A percentile compares a stretch with the other conserved stretches of the same genome.
Conservation (phyloP, 805 yeast species). For the Deakozyma indianensis region DNA sequence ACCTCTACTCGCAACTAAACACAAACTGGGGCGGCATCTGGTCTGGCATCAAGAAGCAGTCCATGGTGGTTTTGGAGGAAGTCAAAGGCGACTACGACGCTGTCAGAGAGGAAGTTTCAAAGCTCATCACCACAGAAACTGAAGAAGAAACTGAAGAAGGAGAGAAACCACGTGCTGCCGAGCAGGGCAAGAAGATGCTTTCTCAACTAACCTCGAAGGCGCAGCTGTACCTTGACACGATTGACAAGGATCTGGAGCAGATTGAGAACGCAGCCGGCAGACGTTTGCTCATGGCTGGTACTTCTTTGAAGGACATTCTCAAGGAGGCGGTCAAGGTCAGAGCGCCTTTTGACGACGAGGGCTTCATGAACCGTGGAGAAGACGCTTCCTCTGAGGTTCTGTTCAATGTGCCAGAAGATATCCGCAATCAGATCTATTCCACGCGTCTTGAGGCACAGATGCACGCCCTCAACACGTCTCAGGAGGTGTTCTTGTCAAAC, state of each 20-base stretch:
- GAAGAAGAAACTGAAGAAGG: neutral
- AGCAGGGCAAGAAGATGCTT: conserved; percentile 17
- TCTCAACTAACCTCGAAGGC: conserved; percentile 28
- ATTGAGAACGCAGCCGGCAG: conserved; percentile 57
- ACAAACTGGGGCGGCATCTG: conserved; percentile 1
- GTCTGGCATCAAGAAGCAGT: conserved; percentile 1
- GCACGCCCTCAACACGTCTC: conserved; percentile 36
- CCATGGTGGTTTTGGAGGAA: neutral
- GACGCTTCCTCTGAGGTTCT: conserved; percentile 28
- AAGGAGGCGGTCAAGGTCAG: conserved; percentile 24
- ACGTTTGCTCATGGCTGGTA: conserved; percentile 44
- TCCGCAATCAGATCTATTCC: conserved; percentile 25
- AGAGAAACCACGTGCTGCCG: neutral
- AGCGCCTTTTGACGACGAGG: conserved; percentile 7
- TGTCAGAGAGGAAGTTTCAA: neutral
- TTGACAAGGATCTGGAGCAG: conserved; percentile 60
- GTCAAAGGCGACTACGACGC: neutral
- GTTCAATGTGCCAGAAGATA: conserved; percentile 29
- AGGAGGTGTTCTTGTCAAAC: conserved; percentile 27
- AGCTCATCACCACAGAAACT: neutral
- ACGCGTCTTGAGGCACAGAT: conserved; percentile 53
- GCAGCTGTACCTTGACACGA: conserved; percentile 49
- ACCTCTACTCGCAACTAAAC: conserved; percentile 2
- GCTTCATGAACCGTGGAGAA: conserved; percentile 10
- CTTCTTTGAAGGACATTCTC: conserved; percentile 28